phyloP scores from a whole-genome alignment of 179 eudicot genomes.

The Silene noctiflora region DNA sequence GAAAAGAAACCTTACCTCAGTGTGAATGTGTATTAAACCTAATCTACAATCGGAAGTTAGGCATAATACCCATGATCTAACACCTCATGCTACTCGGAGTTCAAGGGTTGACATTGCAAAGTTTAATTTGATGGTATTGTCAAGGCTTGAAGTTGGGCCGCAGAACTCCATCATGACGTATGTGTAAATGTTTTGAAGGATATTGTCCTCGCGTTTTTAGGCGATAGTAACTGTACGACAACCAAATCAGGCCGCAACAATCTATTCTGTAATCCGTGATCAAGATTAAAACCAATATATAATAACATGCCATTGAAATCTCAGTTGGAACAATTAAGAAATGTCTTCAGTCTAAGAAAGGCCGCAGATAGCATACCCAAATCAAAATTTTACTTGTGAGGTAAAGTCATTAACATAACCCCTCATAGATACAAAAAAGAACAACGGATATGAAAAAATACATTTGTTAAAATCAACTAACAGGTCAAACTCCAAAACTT shows the following conservation, averaged over 20 bases:
- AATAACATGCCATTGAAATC: not conserved
- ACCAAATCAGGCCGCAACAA: not conserved
- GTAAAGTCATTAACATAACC: not conserved
- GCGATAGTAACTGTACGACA: not conserved
- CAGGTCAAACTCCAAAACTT: not conserved
- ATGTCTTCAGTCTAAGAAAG: not conserved
- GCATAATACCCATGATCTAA: not conserved
- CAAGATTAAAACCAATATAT: not conserved
- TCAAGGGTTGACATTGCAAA: not conserved
- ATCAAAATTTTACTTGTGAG: not conserved
- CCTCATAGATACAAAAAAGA: not conserved
- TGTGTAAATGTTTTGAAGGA: not conserved
- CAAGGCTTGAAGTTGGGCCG: not conserved
- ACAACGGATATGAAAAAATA: not conserved
- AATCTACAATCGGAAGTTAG: too few relatives aligned
- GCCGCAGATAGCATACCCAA: not conserved
- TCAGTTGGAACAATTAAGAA: not conserved
- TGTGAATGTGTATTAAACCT: too few relatives aligned
- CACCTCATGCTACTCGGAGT: not conserved
- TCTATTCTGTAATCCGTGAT: not conserved
- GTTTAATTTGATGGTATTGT: not conserved
- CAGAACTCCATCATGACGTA: not conserved
- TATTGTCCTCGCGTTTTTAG: not conserved
- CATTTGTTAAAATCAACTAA: not conserved
- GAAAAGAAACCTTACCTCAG: too few relatives aligned